phyloP scores from a whole-genome alignment of 1,284 basidiomycete genomes.

The Bondarzewia mesenterica region DNA sequence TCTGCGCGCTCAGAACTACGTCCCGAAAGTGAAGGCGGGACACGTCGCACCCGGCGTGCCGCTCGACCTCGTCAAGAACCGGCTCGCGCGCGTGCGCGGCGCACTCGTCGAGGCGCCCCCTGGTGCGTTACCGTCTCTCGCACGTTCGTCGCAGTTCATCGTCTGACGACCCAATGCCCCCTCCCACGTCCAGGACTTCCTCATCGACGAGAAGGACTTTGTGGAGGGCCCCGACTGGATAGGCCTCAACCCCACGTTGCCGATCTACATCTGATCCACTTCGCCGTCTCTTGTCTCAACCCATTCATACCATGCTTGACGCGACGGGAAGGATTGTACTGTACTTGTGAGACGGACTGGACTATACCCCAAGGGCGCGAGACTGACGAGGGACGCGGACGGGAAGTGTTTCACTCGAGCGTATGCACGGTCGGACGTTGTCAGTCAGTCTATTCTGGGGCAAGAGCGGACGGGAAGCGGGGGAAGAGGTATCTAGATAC shows the following conservation, averaged over 20 bases:
- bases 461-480: too few species aligned
- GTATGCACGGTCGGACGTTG: too few species aligned
- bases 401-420: too few species aligned
- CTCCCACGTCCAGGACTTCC: slow-evolving; percentile 51
- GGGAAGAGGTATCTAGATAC: too few species aligned
- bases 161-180: background rate
- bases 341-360: too few species aligned
- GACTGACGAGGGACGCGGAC: too few species aligned
- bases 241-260: slow-evolving; percentile 68
- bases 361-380: too few species aligned
- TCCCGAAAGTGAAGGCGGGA: slow-evolving; percentile 71
- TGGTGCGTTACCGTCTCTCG: slow-evolving; percentile 37
- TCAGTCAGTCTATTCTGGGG: too few species aligned
- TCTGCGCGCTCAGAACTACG: slow-evolving; percentile 43
- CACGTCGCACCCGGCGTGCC: slow-evolving; percentile 69
- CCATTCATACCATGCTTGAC: too few species aligned
- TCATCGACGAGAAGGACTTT: slow-evolving; percentile 71
- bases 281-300: too few species aligned
- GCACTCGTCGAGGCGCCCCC: slow-evolving; percentile 69
- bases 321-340: background rate
- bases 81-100: slow-evolving; percentile 63
- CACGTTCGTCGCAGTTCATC: background rate
- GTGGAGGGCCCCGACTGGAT: slow-evolving; percentile 65
- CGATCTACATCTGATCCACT: slow-evolving; percentile 54
- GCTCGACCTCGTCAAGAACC: slow-evolving; percentile 64